A percentile compares a stretch with the other conserved stretches of the same genome.
phyloP scores from a whole-genome alignment of 2,329 filamentous ascomycete genomes.

The Triangularia verruculosa region DNA sequence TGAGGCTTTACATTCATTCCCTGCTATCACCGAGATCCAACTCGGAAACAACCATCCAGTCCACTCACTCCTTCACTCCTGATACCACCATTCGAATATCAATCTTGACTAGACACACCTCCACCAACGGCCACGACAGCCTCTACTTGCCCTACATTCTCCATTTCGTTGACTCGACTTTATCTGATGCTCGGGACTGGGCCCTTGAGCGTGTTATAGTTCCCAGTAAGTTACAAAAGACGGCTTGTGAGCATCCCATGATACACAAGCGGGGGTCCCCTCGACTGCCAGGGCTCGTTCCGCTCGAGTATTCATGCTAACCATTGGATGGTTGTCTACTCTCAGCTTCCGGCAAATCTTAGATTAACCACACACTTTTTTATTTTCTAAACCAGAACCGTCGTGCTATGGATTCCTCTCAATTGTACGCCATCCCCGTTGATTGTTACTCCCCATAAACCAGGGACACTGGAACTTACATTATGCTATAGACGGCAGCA shows the following conservation, averaged over 20 bases:
- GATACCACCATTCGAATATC: neutral
- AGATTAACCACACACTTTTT: constrained; percentile 37
- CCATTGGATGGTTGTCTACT: constrained; percentile 29
- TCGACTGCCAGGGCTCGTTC: constrained; percentile 33
- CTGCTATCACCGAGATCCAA: constrained; percentile 1
- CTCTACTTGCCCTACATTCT: constrained; percentile 20
- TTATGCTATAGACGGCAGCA: constrained; percentile 43
- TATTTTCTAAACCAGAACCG: constrained; percentile 29
- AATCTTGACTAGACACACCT: neutral
- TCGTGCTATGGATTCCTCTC: constrained; percentile 49
- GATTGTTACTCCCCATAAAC: constrained; percentile 18
- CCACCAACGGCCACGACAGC: constrained; percentile 1
- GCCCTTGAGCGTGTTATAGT: constrained; percentile 36
- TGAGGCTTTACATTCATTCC: constrained; percentile 29
- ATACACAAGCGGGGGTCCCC: constrained; percentile 34
- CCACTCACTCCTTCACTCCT: constrained; percentile 28
- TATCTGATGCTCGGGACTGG: constrained; percentile 30
- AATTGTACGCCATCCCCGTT: constrained; percentile 46
- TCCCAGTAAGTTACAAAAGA: constrained; percentile 41
- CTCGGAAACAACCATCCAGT: constrained; percentile 26
- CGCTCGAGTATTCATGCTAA: constrained; percentile 40
- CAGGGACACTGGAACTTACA: constrained; percentile 38
- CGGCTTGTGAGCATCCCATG: constrained; percentile 34
- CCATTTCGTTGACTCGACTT: constrained; percentile 32
- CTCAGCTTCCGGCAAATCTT: constrained; percentile 38